phyloP scores from a whole-genome alignment of 495 filamentous ascomycete species.

The Hypomontagnella monticulosa region DNA sequence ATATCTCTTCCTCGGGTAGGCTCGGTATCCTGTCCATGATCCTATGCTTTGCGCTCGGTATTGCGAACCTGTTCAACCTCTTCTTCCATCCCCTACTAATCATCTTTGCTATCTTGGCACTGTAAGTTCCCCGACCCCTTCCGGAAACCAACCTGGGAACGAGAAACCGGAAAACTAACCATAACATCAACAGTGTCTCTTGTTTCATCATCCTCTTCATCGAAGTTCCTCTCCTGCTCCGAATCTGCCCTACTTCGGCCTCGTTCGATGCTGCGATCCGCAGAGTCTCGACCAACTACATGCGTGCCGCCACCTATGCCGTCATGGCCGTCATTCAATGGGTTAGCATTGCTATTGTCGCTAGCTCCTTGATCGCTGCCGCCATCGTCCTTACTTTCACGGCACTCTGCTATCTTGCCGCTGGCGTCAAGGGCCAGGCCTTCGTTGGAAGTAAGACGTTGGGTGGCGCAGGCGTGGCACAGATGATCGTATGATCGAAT shows the following conservation, averaged over 20 bases:
- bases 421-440: constrained; percentile 88
- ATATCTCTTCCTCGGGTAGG: constrained; percentile 62
- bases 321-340: constrained; percentile 85
- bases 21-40: constrained; percentile 93
- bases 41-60: constrained; percentile 92
- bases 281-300: constrained; percentile 92
- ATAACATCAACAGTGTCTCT: constrained; percentile 65
- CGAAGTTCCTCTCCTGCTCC: constrained; percentile 93
- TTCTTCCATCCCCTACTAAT: constrained; percentile 70
- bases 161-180: constrained; percentile 17
- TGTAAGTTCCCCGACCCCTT: constrained; percentile 66
- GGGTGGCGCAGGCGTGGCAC: constrained; percentile 91
- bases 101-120: constrained; percentile 82
- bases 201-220: constrained; percentile 93
- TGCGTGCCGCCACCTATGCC: constrained; percentile 91
- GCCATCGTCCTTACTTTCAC: constrained; percentile 84
- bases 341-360: constrained; percentile 70
- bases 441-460: constrained; percentile 98
- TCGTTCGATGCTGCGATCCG: constrained; percentile 92
- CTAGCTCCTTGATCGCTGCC: constrained; percentile 82
- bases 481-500: constrained; percentile 90
- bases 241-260: constrained; percentile 95
- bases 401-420: constrained; percentile 81
- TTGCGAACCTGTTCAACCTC: constrained; percentile 78
- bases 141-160: neutral